A percentile compares a stretch with the other conserved stretches of the same genome.
Evolutionary conservation across 1,139 yeast genomes (phyloP).

Genomic region (Suhomyces wounanorum): DNA sequence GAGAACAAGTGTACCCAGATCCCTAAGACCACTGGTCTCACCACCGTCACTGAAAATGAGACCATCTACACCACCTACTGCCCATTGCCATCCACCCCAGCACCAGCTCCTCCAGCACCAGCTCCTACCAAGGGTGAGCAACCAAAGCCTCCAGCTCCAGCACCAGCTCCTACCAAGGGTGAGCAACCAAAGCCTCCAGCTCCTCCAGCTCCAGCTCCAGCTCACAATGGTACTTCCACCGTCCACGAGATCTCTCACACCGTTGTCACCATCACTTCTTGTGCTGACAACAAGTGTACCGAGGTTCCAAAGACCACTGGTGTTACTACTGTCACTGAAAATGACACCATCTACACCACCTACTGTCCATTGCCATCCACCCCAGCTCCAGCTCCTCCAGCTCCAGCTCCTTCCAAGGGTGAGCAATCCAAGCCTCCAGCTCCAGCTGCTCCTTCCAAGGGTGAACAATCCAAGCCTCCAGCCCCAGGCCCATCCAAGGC

Average conservation of each 20-base stretch:
- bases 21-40: constrained; percentile 43
- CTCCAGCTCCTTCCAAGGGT: constrained; percentile 1
- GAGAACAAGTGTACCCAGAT: constrained; percentile 35
- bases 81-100: constrained; percentile 12
- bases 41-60: constrained; percentile 35
- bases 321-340: constrained; percentile 24
- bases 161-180: neutral
- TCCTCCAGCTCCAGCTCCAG: constrained; percentile 5
- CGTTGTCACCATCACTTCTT: constrained; percentile 29
- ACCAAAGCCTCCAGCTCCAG: neutral
- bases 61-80: constrained; percentile 18
- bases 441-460: constrained; percentile 7
- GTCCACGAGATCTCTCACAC: constrained; percentile 20
- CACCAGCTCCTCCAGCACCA: neutral
- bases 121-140: neutral
- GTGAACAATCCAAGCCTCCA: constrained; percentile 13
- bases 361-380: constrained; percentile 22
- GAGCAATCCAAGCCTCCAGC: neutral
- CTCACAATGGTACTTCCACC: constrained; percentile 11
- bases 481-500: constrained; percentile 14
- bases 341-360: constrained; percentile 22
- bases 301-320: constrained; percentile 33
- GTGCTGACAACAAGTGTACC: constrained; percentile 26
- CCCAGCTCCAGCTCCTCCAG: constrained; percentile 8
- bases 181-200: neutral